Percentiles rank a stretch among this genome's conserved stretches.
These are phyloP conservation scores for Nissolia schottii DNA, from an alignment of 306 rosid genomes.

Conservation along the genomic window DNA sequence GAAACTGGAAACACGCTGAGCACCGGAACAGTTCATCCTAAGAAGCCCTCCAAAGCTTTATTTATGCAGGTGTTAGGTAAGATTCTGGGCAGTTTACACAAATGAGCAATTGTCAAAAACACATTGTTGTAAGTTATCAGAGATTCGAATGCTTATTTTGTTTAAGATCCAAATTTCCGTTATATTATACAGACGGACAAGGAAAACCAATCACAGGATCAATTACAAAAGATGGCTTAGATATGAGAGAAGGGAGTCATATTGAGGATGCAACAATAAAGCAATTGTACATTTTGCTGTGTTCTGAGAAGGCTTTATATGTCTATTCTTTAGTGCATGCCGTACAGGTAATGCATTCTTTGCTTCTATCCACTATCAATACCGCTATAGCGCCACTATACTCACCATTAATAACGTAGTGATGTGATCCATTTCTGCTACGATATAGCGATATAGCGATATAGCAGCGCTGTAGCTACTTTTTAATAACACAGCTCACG, in stretches of 20 bases:
- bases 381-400: too few species aligned
- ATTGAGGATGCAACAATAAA: slow-evolving; percentile 41
- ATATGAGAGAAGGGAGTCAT: slow-evolving; percentile 37
- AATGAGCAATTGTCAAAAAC: neutral
- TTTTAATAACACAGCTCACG: too few species aligned
- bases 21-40: slow-evolving; percentile 61
- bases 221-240: slow-evolving; percentile 28
- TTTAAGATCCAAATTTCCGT: slow-evolving; percentile 1
- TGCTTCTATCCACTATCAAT: neutral
- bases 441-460: too few species aligned
- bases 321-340: slow-evolving; percentile 70
- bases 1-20: slow-evolving; percentile 62
- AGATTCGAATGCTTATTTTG: neutral
- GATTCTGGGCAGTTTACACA: slow-evolving; percentile 22
- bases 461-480: too few species aligned
- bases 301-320: slow-evolving; percentile 86
- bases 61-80: slow-evolving; percentile 76
- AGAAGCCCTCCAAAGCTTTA: slow-evolving; percentile 78
- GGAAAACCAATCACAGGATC: slow-evolving; percentile 32
- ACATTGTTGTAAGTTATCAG: neutral
- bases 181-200: slow-evolving; percentile 46
- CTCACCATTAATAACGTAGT: too few species aligned
- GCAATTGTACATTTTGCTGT: slow-evolving; percentile 49
- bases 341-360: slow-evolving; percentile 51
- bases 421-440: too few species aligned